A percentile compares a stretch with the other conserved stretches of the same genome.
Conservation (phyloP, 305 asterid genomes). For the Fraxinus angustifolia region DNA sequence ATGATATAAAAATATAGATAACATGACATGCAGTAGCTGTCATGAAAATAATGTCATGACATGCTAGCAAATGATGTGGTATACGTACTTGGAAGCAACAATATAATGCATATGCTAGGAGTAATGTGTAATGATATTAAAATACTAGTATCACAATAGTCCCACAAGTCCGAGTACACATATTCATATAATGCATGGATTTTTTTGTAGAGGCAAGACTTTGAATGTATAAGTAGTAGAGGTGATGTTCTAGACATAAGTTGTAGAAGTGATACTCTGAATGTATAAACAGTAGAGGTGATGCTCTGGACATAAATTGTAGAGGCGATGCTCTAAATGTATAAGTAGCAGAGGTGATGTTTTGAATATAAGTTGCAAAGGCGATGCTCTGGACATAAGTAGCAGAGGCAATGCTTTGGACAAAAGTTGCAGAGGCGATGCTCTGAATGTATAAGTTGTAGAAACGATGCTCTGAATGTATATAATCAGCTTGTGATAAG, state of each 20-base stretch:
- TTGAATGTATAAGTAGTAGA: background rate
- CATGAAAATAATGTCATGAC: background rate
- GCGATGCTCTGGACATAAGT: too few relatives aligned
- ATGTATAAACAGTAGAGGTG: background rate
- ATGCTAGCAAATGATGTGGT: background rate
- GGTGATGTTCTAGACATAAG: background rate
- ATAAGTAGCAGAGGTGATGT: background rate
- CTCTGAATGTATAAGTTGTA: background rate
- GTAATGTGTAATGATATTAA: background rate
- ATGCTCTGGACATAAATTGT: too few relatives aligned
- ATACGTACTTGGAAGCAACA: background rate
- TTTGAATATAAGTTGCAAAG: background rate
- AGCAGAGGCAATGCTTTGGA: background rate
- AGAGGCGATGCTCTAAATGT: too few relatives aligned
- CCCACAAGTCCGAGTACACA: background rate
- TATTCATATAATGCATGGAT: background rate
- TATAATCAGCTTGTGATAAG: background rate
- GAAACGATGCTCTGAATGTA: background rate
- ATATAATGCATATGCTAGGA: background rate
- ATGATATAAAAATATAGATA: too few relatives aligned
- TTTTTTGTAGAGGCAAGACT: background rate
- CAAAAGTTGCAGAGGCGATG: background rate
- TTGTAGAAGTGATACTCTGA: background rate
- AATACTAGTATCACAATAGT: background rate
- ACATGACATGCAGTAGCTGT: background rate